Base-by-base conservation (phyloP, 805 yeast genomes). In the Teunomyces tritomae region DNA sequence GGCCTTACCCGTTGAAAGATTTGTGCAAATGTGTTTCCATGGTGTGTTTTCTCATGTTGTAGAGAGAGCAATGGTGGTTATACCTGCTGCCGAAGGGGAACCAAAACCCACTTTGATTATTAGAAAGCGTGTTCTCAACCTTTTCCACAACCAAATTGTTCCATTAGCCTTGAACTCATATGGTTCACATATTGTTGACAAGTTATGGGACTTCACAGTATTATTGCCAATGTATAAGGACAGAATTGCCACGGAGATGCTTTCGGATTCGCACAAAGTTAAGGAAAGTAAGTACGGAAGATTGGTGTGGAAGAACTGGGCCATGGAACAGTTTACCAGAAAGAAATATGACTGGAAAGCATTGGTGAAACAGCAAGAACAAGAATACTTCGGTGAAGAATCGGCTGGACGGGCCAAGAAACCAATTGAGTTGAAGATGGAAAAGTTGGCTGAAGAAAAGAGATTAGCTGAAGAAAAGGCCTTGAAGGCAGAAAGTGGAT, bases 281-380 rank as follows among this genome's bases (percentile, higher is more conserved):
- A 90, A 94, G 70, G 89, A 84, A 51, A 87, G 96, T 61, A 79
- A 74, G 9, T 94, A 92, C 60, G 99, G 99, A 30, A 81, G 85
- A 61, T 77, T 83, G 57, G 98, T 94, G 1, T 94, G 97, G 98
- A 88, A 85, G 63, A 92, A 92, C 64, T 94, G 97, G 97, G 70
- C 79, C 28, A 78, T 92, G 84, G 98, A 94, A 63, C 68, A 84
- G 57, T 92, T 82, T 58, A 62, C 71, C 8, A 77, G 95, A 61
- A 83, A 84, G 66, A 79, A 84, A 63, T 80, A 74, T 59, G 97
- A 90, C 59, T 92, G 98, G 98, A 88, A 86, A 66, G 54, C 75
- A 11, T 54, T 79, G 33, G 74, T 84, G 13, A 87, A 81, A 49
- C 64, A 65, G 34, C 77, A 73, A 39, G 74, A 68, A 48, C 57